phyloP scores from a whole-genome alignment of 192 early-diverging fungal genomes.

The Backusella luteola region DNA sequence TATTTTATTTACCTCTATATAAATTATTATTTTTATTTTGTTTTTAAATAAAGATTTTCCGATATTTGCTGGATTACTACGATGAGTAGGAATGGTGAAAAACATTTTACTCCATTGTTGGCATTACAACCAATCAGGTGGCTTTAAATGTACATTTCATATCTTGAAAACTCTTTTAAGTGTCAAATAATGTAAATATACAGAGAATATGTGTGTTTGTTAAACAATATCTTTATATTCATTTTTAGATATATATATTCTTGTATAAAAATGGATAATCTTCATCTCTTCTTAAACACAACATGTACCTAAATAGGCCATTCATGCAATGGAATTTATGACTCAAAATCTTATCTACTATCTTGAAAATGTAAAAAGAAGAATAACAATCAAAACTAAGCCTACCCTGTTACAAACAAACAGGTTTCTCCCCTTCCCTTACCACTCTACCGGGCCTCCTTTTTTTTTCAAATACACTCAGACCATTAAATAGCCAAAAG shows the following conservation, averaged over 20 bases:
- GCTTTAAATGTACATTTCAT: background rate
- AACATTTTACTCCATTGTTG: background rate
- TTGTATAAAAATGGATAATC: background rate
- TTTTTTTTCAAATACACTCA: background rate
- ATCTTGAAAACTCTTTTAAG: background rate
- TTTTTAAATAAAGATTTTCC: background rate
- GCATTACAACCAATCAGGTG: background rate
- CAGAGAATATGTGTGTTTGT: too few species aligned
- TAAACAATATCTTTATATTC: background rate
- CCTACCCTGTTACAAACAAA: background rate
- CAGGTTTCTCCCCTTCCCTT: background rate
- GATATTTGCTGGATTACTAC: background rate
- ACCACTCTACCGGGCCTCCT: background rate
- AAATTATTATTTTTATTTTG: background rate
- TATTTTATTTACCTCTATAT: background rate
- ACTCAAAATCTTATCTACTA: background rate
- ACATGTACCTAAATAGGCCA: background rate
- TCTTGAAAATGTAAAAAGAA: background rate
- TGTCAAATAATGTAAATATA: background rate
- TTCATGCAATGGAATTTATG: background rate
- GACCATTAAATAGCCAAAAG: too few species aligned
- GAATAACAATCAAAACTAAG: background rate
- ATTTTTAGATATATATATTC: background rate
- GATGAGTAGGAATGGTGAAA: background rate
- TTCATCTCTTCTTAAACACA: background rate